Evolutionary conservation across 441 rosid genomes (phyloP).

Genomic region (Dalechampia spathulata): DNA sequence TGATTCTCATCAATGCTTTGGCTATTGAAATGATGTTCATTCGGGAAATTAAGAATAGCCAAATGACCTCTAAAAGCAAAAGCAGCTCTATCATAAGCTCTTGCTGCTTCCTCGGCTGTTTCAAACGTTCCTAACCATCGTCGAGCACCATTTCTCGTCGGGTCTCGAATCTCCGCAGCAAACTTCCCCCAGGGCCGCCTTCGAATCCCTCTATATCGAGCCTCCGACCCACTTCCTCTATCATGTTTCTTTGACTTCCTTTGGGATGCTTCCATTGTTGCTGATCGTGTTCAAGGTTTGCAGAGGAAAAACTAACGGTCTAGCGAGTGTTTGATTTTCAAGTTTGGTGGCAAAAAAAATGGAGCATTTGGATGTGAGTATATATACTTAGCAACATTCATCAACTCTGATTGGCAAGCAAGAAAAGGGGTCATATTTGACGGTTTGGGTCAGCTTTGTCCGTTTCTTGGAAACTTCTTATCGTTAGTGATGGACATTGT

Average conservation of each 20-base stretch:
- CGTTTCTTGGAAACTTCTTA: conserved; percentile 18
- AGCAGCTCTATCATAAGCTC: conserved; percentile 75
- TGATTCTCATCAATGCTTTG: conserved; percentile 4
- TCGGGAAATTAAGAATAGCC: conserved; percentile 77
- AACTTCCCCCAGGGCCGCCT: conserved; percentile 78
- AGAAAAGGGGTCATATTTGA: conserved; percentile 20
- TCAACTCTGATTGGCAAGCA: not conserved
- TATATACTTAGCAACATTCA: not conserved
- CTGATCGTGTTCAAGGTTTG: not conserved
- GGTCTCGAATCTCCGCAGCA: conserved; percentile 82
- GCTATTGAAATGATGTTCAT: conserved; percentile 35
- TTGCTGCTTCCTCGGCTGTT: conserved; percentile 70
- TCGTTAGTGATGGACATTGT: no score
- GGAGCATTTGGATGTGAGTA: not conserved
- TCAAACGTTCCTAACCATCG: conserved; percentile 74
- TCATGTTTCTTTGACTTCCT: conserved; percentile 10
- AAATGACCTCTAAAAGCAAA: conserved; percentile 53
- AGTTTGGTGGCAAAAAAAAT: conserved; percentile 8
- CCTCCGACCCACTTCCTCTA: conserved; percentile 21
- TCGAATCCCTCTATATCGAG: conserved; percentile 54
- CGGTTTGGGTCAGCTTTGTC: conserved; percentile 20
- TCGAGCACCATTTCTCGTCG: conserved; percentile 58
- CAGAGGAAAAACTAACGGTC: not conserved
- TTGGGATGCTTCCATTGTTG: conserved; percentile 20
- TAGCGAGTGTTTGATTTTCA: conserved; percentile 1